Evolutionary conservation across 2,329 filamentous ascomycete species (phyloP).

Genomic region (Juglanconis juglandina): DNA sequence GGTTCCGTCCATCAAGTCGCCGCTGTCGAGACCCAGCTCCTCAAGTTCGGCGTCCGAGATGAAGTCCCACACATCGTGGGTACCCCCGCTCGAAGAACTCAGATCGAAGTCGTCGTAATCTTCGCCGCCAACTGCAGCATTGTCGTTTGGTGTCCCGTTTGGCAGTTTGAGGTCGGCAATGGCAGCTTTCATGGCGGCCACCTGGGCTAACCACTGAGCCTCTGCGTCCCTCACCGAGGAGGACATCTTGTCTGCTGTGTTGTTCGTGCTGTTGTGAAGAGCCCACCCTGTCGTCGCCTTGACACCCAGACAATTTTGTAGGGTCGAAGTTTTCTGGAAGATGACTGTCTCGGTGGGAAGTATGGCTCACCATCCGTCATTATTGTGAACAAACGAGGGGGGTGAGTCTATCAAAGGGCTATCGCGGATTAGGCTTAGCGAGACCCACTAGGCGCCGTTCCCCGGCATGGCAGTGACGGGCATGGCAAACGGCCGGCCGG

Average conservation of each 20-base stretch:
- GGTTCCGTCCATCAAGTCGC: slow-evolving; percentile 33
- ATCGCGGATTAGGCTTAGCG: neutral
- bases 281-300: neutral
- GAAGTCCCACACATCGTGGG: slow-evolving; percentile 89
- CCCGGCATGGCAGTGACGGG: neutral
- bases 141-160: slow-evolving; percentile 34
- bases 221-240: slow-evolving; percentile 35
- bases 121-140: slow-evolving; percentile 56
- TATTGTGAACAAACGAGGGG: neutral
- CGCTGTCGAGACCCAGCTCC: slow-evolving; percentile 45
- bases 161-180: slow-evolving; percentile 68
- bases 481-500: neutral
- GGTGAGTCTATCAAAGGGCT: neutral
- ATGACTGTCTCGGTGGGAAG: neutral
- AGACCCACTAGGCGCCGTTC: neutral
- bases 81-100: slow-evolving; percentile 53
- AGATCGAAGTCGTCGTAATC: slow-evolving; percentile 54
- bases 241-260: neutral
- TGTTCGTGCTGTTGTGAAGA: neutral
- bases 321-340: neutral
- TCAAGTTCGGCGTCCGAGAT: slow-evolving; percentile 74
- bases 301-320: neutral
- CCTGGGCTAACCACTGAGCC: slow-evolving; percentile 77
- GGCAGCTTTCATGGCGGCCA: slow-evolving; percentile 80
- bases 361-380: neutral